Conservation (phyloP, 2,329 filamentous ascomycete genomes). For the Fusarium sp. region DNA sequence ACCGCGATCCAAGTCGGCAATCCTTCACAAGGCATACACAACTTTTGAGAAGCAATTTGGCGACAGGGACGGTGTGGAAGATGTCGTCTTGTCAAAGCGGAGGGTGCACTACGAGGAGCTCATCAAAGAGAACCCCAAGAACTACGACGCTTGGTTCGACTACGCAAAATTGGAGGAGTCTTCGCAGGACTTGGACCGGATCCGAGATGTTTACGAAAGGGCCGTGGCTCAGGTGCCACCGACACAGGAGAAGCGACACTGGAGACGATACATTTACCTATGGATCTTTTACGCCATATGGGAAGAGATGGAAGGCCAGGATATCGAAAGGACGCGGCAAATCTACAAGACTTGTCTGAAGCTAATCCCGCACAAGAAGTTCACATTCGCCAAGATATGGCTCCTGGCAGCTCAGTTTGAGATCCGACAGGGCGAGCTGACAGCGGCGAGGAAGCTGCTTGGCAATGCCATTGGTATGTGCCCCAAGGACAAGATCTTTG, state of each 20-base stretch:
- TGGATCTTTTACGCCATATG: conserved; percentile 98
- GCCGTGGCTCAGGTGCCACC: conserved; percentile 96
- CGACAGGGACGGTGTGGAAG: conserved; percentile 91
- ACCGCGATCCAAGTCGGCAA: conserved; percentile 85
- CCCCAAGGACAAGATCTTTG: conserved; percentile 95
- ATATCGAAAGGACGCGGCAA: conserved; percentile 82
- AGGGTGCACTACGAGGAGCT: conserved; percentile 94
- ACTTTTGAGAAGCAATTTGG: conserved; percentile 99
- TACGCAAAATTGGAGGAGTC: conserved; percentile 91
- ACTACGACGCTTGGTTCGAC: conserved; percentile 98
- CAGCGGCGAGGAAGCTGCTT: conserved; percentile 85
- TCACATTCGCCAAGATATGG: conserved; percentile 98
- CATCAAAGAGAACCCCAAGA: conserved; percentile 92
- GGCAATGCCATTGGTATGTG: conserved; percentile 93
- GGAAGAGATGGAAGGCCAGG: conserved; percentile 89
- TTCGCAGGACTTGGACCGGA: conserved; percentile 82
- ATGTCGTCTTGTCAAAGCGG: conserved; percentile 94
- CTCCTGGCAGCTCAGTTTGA: conserved; percentile 94
- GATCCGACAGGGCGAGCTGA: conserved; percentile 85
- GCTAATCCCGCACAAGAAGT: conserved; percentile 93
- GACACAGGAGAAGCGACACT: conserved; percentile 95
- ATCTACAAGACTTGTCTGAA: conserved; percentile 91
- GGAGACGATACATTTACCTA: conserved; percentile 96
- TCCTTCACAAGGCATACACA: conserved; percentile 92
- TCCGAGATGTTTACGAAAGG: conserved; percentile 93